Evolutionary conservation across 2,329 filamentous ascomycete species (phyloP).

Genomic region (Beauveria rudraprayagi): DNA sequence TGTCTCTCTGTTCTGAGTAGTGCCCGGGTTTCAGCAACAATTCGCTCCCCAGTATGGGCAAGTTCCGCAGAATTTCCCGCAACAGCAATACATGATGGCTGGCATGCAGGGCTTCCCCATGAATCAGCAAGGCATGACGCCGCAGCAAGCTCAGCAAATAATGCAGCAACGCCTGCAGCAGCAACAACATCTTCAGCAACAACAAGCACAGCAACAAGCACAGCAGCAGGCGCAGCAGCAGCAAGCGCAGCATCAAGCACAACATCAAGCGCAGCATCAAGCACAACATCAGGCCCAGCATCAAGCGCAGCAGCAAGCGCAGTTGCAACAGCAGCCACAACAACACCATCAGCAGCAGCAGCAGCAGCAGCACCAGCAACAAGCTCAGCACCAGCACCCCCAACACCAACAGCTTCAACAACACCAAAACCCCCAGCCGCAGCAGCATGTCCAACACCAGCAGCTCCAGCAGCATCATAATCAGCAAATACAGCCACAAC

Average conservation of each 20-base stretch:
- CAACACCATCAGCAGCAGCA: constrained; percentile 22
- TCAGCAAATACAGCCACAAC: constrained; percentile 12
- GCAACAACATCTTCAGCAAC: constrained; percentile 19
- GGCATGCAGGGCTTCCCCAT: constrained; percentile 49
- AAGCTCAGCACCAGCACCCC: constrained; percentile 18
- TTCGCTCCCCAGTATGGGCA: constrained; percentile 50
- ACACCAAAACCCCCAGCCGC: constrained; percentile 21
- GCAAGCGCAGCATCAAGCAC: no score
- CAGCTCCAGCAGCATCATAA: constrained; percentile 19
- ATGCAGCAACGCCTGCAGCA: constrained; percentile 30
- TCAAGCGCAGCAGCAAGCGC: constrained; percentile 18
- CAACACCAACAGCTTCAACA: constrained; percentile 24
- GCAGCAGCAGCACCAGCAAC: constrained; percentile 27
- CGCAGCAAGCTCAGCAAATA: constrained; percentile 36
- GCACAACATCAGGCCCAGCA: constrained; percentile 17
- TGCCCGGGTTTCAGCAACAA: constrained; percentile 51
- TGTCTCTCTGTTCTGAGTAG: constrained; percentile 22
- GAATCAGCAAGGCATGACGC: constrained; percentile 43
- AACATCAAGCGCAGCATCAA: no score
- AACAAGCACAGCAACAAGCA: no score
- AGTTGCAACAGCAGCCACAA: constrained; percentile 23
- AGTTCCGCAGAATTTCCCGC: constrained; percentile 42
- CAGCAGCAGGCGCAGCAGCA: no score
- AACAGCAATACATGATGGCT: constrained; percentile 42
- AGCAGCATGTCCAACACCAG: constrained; percentile 21